phyloP scores from a whole-genome alignment of 768 basidiomycete genomes.

The Lactifluus echinatus region DNA sequence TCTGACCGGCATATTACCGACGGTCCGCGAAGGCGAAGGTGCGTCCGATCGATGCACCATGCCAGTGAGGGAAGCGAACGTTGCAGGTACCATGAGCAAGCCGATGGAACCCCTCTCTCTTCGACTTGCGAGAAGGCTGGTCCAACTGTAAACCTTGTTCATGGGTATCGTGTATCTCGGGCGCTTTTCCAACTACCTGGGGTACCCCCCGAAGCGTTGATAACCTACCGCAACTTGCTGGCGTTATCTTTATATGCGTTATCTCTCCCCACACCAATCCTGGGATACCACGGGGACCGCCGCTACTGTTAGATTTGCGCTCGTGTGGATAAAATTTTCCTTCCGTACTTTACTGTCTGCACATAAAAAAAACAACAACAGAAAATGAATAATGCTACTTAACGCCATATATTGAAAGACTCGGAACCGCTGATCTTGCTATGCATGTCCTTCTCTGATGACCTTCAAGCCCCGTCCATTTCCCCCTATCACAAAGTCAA shows the following conservation, averaged over 20 bases:
- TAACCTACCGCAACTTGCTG: background rate
- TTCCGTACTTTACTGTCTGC: too few species aligned
- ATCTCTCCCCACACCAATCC: background rate
- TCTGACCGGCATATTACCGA: background rate
- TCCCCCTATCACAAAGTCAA: constrained; percentile 9
- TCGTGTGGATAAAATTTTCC: background rate
- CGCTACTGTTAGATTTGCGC: too few species aligned
- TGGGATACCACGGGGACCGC: background rate
- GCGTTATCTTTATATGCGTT: background rate
- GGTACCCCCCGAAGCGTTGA: background rate
- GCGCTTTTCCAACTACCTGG: background rate
- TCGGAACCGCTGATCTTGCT: constrained; percentile 3
- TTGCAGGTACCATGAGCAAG: background rate
- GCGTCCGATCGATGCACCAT: background rate
- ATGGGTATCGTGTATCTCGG: background rate
- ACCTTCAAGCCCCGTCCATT: background rate
- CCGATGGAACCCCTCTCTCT: background rate
- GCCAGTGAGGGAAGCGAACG: background rate
- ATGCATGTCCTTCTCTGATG: background rate
- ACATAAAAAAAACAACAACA: too few species aligned
- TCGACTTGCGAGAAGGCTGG: background rate
- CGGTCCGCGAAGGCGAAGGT: background rate
- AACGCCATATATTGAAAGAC: background rate
- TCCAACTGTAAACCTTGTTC: constrained; percentile 16
- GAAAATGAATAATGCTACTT: background rate